Conservation (phyloP, 2,329 filamentous ascomycete species). For the Apiospora malaysiana region DNA sequence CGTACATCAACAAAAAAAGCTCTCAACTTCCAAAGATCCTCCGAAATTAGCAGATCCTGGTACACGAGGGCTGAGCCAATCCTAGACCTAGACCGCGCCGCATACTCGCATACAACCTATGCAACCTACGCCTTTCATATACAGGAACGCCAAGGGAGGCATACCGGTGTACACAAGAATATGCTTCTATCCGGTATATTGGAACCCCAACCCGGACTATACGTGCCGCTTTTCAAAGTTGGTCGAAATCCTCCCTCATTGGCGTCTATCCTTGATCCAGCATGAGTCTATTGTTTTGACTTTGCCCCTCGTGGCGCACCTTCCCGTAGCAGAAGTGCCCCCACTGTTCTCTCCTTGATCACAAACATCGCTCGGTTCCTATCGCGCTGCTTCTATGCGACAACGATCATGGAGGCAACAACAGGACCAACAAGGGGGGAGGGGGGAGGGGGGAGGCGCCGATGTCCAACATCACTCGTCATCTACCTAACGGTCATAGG, state of each 20-base stretch:
- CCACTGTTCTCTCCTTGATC: background rate
- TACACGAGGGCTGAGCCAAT: background rate
- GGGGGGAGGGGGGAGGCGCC: background rate
- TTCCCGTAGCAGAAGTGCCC: background rate
- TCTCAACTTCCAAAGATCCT: background rate
- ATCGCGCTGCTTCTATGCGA: background rate
- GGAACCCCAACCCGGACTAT: background rate
- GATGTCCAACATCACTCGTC: background rate
- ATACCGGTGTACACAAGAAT: background rate
- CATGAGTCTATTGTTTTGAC: background rate
- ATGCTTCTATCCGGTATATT: background rate
- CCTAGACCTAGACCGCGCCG: background rate
- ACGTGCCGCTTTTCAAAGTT: background rate
- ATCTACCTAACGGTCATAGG: background rate
- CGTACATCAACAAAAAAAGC: background rate
- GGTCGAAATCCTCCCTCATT: background rate
- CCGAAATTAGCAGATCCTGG: background rate
- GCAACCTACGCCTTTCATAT: background rate
- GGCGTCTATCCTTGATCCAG: background rate
- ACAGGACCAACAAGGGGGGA: background rate
- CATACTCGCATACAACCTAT: background rate
- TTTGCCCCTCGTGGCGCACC: slow-evolving; percentile 4
- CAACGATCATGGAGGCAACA: background rate
- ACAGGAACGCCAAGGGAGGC: background rate
- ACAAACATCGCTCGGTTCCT: background rate